Evolutionary conservation across 352 stramenopile species (phyloP).

Genomic region (Aphanomyces invadans): DNA sequence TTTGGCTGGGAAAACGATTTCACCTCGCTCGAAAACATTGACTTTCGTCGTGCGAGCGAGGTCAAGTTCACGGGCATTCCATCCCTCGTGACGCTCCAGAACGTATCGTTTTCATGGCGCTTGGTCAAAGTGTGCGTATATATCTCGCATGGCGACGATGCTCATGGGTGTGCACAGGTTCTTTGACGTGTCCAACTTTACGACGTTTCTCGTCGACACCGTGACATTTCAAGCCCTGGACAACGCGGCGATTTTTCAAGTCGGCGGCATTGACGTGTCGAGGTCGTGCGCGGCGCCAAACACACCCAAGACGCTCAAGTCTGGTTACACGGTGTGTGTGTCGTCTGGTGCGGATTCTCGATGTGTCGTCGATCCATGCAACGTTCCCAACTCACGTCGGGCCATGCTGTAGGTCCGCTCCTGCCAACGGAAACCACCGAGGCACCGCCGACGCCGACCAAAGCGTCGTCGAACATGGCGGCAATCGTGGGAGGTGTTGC

Average conservation of each 20-base stretch:
- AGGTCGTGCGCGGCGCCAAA: constrained; percentile 6
- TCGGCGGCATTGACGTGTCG: constrained; percentile 8
- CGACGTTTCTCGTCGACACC: constrained; percentile 16
- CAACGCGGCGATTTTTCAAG: not conserved
- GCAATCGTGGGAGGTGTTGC: not conserved
- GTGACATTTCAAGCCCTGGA: constrained; percentile 7
- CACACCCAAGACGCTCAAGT: constrained; percentile 3
- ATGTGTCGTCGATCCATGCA: too few relatives aligned
- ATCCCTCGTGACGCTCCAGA: not conserved
- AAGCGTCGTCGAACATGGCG: not conserved
- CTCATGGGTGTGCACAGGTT: not conserved
- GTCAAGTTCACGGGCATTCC: constrained; percentile 15
- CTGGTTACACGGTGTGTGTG: constrained; percentile 13
- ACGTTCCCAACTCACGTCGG: not conserved
- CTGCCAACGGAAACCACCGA: not conserved
- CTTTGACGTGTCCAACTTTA: constrained; percentile 18
- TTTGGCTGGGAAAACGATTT: constrained; percentile 24
- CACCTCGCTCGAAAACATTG: constrained; percentile 9
- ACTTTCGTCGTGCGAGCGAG: constrained; percentile 19
- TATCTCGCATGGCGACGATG: not conserved
- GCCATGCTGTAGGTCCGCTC: not conserved
- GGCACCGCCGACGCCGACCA: not conserved
- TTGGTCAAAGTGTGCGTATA: constrained; percentile 13
- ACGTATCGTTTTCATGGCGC: constrained; percentile 4
- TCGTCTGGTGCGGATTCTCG: constrained; percentile 10